Base-by-base conservation (phyloP, 345 rosid genomes). In the Syzygium oleosum region DNA sequence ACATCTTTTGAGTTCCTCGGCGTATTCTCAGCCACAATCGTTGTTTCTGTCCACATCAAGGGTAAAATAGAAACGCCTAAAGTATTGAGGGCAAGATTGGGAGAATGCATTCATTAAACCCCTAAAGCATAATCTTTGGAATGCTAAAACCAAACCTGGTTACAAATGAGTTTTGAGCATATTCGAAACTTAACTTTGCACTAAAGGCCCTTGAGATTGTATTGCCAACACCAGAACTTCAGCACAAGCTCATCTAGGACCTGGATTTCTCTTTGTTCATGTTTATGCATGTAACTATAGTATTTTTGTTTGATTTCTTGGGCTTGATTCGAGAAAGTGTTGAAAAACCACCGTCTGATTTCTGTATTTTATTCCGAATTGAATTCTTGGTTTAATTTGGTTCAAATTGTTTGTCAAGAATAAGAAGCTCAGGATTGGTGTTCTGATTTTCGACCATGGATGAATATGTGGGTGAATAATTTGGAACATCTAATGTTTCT, bases 11-110 rank as follows among this genome's bases (percentile, higher is more conserved):
- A n/a, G 16, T 31, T 61, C 34, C 73, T 61, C 4, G 34, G 0
- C n/a, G 34, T 13, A 13, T 61, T 0, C 73, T 34, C 1, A 0
- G 2, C 4, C 38, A 61, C 5, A 3, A n/a, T n/a, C 1, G 17
- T 6, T n/a, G 73, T 61, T 34, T 6, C 19, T 61, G 13, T 61
- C 34, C 38, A 61, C 17, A 13, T 2, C 38, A n/a, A 25, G 14
- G 65, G 65, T 25, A 58, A 58, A 58, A 4, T 58, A 58, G 29
- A 1, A 58, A 25, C 29, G 15, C 65, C 65, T 0, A 4, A 58
- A 58, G 29, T 25, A 25, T 14, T 12, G 65, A 58, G 29, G n/a
- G 31, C 31, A 25, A 58, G 65, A 58, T 58, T 5, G 65, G 29
- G 14, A 58, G 29, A 11, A 58, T 58, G 27, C 2, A 58, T 25